phyloP scores from a whole-genome alignment of 2,329 filamentous ascomycete species.

The Paecilomyces niveus region DNA sequence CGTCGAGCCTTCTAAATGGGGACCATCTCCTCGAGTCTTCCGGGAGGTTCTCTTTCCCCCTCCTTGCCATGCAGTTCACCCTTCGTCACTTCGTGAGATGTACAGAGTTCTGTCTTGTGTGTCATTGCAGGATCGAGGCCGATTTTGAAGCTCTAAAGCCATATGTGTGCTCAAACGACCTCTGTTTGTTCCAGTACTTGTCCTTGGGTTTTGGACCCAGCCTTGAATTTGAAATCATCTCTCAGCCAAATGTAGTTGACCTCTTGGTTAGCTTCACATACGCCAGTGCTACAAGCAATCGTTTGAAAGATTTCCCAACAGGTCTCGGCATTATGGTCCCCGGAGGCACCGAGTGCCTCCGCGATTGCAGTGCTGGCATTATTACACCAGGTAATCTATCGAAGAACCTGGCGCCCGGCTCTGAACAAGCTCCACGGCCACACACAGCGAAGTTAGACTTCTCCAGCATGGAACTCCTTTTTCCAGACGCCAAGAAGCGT shows the following conservation, averaged over 20 bases:
- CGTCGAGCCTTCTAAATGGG: conserved; percentile 38
- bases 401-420: background rate
- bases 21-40: conserved; percentile 42
- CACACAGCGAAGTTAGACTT: conserved; percentile 25
- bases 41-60: conserved; percentile 45
- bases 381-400: background rate
- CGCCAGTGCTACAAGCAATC: conserved; percentile 38
- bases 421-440: background rate
- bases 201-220: conserved; percentile 75
- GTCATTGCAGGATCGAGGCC: conserved; percentile 60
- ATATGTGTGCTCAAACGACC: conserved; percentile 65
- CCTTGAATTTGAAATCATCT: conserved; percentile 75
- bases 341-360: background rate
- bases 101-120: conserved; percentile 81
- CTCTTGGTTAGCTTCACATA: conserved; percentile 79
- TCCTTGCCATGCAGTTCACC: conserved; percentile 64
- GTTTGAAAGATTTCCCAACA: conserved; percentile 48
- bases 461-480: conserved; percentile 35
- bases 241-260: conserved; percentile 76
- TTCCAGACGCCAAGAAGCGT: conserved; percentile 18
- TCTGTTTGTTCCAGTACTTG: conserved; percentile 88
- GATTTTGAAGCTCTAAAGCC: conserved; percentile 50
- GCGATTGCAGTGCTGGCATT: conserved; percentile 6
- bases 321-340: conserved; percentile 52
- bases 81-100: conserved; percentile 72